These are phyloP conservation scores for Nemania serpens DNA, from an alignment of 2,329 filamentous ascomycete genomes.

Conservation along the genomic window DNA sequence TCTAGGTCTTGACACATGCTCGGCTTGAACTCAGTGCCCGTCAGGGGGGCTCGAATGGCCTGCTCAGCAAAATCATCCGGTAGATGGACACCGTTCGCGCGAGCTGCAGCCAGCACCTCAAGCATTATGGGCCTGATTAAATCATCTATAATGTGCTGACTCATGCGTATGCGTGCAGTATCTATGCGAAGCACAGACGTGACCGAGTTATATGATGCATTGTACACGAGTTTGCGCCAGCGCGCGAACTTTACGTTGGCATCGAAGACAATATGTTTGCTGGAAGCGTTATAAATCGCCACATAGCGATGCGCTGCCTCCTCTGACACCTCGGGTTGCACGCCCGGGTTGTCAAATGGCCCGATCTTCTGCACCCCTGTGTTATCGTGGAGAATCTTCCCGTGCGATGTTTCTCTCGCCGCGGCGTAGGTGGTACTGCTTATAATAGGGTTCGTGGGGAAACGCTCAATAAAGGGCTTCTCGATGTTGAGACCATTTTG, in stretches of 20 bases:
- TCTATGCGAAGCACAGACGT: conserved; percentile 57
- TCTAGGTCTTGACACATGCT: conserved; percentile 60
- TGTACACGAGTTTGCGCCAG: conserved; percentile 58
- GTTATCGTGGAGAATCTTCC: conserved; percentile 58
- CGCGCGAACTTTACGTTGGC: conserved; percentile 49
- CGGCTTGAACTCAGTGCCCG: conserved; percentile 54
- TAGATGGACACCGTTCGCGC: conserved; percentile 47
- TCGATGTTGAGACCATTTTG: conserved; percentile 71
- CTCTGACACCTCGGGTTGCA: conserved; percentile 33
- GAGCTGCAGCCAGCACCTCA: conserved; percentile 55
- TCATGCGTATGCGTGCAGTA: conserved; percentile 54
- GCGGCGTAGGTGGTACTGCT: conserved; percentile 59
- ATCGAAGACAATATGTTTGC: conserved; percentile 50
- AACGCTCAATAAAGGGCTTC: conserved; percentile 53
- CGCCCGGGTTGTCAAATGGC: conserved; percentile 49
- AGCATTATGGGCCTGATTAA: conserved; percentile 58
- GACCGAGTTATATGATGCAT: conserved; percentile 57
- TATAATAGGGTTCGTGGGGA: conserved; percentile 57
- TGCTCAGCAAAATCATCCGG: conserved; percentile 48
- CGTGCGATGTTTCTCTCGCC: conserved; percentile 52
- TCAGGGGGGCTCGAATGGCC: conserved; percentile 54
- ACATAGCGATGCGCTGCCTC: conserved; percentile 50
- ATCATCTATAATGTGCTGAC: conserved; percentile 49
- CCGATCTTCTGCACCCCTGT: conserved; percentile 56
- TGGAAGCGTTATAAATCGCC: conserved; percentile 51